Evolutionary conservation across 2,329 filamentous ascomycete genomes (phyloP), one percentile per base, ranked within the genome.

Genomic region (Ceratocystis variospora): DNA sequence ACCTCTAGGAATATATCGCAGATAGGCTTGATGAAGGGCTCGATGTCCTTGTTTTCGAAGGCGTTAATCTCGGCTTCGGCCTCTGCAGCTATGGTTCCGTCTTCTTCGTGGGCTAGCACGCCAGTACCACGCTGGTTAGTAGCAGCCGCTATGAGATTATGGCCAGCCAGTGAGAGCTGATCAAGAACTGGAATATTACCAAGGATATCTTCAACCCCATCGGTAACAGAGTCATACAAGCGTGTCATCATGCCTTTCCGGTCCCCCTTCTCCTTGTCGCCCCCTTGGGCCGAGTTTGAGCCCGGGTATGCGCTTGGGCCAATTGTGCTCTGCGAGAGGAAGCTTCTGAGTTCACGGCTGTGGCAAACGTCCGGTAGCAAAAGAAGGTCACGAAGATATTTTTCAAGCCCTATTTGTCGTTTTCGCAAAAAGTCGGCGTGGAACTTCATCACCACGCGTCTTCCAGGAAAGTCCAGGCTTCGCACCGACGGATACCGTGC

Each of bases 1-100:
- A 91, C 84, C 74, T 99, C 94, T 17, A 99, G 83, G 76, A 99
- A 99, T 68, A 99, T 87, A 75, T 99, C 94, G 75, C 92, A 96
- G 69, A 99, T 96, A 3, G 94, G 95, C 74, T 96, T 99, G 72
- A 99, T 94, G 72, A 99, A 97, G 0, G 94, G 94, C 73, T 96
- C 91, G 1, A 91, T 80, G 71, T 96, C 90, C 72, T 86, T 87
- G 73, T 89, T 87, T 75, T 97, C 93, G 72, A 96, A 97, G 0
- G 93, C 93, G 67, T 92, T 89, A 62, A 99, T 79, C 75, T 97
- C 94, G 0, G 93, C 93, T 76, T 97, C 92, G 0, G 92, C 94
- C 77, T 97, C 94, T 1, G 86, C 79, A 6, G 76, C 75, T 44
- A 77, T 76, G 0, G 76, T 77, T 61, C 82, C 83, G 68, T 83